A percentile compares a stretch with the other conserved stretches of the same genome.
These are phyloP conservation scores for Gynochthodes officinalis DNA, from an alignment of 257 asterid species.

Conservation along the genomic window DNA sequence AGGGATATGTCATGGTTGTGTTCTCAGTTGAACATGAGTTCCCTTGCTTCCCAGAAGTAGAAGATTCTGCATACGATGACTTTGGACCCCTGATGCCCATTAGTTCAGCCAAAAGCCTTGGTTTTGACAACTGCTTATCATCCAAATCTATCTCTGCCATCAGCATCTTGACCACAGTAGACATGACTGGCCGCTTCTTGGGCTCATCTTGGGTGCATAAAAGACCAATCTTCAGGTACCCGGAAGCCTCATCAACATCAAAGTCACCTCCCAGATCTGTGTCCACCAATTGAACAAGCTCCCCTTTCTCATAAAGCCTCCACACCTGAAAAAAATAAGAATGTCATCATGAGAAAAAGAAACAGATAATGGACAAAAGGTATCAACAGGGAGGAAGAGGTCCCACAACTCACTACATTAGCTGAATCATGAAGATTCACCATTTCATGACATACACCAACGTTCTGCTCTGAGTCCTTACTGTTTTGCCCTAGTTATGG, in stretches of 20 bases:
- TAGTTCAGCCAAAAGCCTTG: constrained; percentile 46
- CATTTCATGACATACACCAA: not conserved
- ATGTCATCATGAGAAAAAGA: not conserved
- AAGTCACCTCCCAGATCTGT: constrained; percentile 31
- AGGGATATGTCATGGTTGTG: constrained; percentile 41
- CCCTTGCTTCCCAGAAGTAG: constrained; percentile 31
- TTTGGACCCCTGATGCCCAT: constrained; percentile 27
- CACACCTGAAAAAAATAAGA: constrained; percentile 56
- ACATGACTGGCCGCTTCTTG: constrained; percentile 64
- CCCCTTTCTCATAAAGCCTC: constrained; percentile 50
- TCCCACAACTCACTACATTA: no score
- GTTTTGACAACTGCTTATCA: constrained; percentile 43
- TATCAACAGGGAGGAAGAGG: not conserved
- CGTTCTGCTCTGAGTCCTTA: no score
- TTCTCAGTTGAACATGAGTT: constrained; percentile 34
- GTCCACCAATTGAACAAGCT: constrained; percentile 52
- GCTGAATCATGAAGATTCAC: not conserved
- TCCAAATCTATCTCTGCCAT: constrained; percentile 47
- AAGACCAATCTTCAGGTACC: constrained; percentile 54
- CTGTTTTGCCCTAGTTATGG: no score
- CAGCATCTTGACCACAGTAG: constrained; percentile 53
- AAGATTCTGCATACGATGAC: constrained; percentile 16
- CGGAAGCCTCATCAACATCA: constrained; percentile 49
- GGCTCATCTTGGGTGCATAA: constrained; percentile 69
- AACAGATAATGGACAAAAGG: not conserved